Percentiles rank a stretch among this genome's conserved stretches.
Conservation (phyloP, 257 asterid genomes). For the Solanum stenotomum region DNA sequence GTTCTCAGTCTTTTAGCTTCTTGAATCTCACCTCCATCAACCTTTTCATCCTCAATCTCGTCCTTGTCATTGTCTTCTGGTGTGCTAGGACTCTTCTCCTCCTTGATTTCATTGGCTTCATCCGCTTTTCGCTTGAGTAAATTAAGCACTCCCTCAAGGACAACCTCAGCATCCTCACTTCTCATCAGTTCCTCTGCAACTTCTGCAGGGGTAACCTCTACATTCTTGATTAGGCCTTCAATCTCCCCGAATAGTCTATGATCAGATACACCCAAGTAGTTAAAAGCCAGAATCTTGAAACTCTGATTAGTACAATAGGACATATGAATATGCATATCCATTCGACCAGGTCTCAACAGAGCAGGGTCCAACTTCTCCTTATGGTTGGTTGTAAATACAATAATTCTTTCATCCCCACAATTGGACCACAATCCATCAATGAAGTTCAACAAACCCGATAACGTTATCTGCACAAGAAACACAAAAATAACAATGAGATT, state of each 20-base stretch:
- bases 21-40: neutral
- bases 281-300: slow-evolving; percentile 45
- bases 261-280: slow-evolving; percentile 40
- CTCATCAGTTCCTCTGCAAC: slow-evolving; percentile 80
- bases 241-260: slow-evolving; percentile 26
- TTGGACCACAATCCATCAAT: slow-evolving; percentile 79
- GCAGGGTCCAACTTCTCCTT: slow-evolving; percentile 82
- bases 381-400: slow-evolving; percentile 74
- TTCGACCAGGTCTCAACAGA: slow-evolving; percentile 62
- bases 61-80: neutral
- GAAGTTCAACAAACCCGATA: slow-evolving; percentile 72
- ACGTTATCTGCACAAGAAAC: slow-evolving; percentile 35
- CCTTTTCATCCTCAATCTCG: neutral
- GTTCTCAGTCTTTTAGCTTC: neutral
- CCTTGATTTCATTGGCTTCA: slow-evolving; percentile 1
- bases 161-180: slow-evolving; percentile 43
- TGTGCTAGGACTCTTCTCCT: neutral
- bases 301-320: slow-evolving; percentile 55
- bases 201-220: slow-evolving; percentile 57
- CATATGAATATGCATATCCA: slow-evolving; percentile 84
- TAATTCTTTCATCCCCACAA: slow-evolving; percentile 68
- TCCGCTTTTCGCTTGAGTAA: slow-evolving; percentile 34
- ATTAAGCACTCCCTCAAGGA: slow-evolving; percentile 47
- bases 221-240: slow-evolving; percentile 28
- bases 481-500: neutral